These are phyloP conservation scores for Tephrocybe rancida DNA, from an alignment of 768 basidiomycete genomes.

Conservation along the genomic window DNA sequence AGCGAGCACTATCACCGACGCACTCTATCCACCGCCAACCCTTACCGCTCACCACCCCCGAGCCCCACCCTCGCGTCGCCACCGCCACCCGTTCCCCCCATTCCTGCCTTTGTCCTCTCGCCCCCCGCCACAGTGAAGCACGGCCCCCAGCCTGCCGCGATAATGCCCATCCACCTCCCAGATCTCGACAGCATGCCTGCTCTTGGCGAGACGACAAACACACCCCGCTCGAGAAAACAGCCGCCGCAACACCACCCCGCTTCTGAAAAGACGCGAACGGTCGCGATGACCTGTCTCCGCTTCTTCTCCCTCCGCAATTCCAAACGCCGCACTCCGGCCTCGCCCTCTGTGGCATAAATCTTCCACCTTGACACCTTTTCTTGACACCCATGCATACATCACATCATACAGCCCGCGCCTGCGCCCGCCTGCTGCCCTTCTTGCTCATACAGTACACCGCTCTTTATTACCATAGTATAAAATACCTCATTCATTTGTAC, in stretches of 20 bases:
- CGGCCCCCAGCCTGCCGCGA: slow-evolving; percentile 23
- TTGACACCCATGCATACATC: neutral
- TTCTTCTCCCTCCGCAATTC: slow-evolving; percentile 49
- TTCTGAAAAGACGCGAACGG: slow-evolving; percentile 29
- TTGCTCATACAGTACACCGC: slow-evolving; percentile 9
- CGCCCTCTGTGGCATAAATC: neutral
- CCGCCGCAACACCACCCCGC: slow-evolving; percentile 1
- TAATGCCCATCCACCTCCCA: slow-evolving; percentile 32
- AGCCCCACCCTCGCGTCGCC: slow-evolving; percentile 41
- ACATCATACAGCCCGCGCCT: too few species aligned
- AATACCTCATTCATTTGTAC: slow-evolving; percentile 11
- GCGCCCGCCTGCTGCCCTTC: neutral
- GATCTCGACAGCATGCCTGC: slow-evolving; percentile 31
- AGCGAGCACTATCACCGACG: slow-evolving; percentile 28
- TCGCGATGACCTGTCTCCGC: slow-evolving; percentile 51
- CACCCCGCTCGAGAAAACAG: slow-evolving; percentile 7
- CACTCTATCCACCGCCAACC: slow-evolving; percentile 36
- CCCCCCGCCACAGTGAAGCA: slow-evolving; percentile 36
- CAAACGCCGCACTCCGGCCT: slow-evolving; percentile 12
- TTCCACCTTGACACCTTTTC: neutral
- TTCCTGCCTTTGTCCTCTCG: slow-evolving; percentile 46
- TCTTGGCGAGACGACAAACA: slow-evolving; percentile 16
- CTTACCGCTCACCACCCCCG: slow-evolving; percentile 55
- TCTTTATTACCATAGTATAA: neutral
- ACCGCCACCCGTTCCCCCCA: slow-evolving; percentile 60